Percentiles rank a stretch among this genome's conserved stretches.
Evolutionary conservation across 2,329 filamentous ascomycete species (phyloP).

Genomic region (Setomelanomma holmii): DNA sequence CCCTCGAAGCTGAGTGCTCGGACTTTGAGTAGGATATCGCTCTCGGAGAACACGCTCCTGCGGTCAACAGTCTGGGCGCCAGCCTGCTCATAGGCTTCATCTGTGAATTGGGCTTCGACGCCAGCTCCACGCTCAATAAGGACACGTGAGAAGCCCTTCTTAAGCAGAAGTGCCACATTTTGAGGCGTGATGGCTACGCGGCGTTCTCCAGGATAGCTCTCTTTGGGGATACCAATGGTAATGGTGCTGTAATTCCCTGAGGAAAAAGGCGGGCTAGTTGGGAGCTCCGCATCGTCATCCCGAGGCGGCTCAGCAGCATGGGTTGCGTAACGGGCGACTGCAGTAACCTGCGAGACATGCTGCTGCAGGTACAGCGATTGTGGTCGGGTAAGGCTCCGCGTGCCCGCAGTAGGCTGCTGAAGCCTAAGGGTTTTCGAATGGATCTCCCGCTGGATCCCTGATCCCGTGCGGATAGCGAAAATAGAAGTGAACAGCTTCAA

Average conservation of each 20-base stretch:
- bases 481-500: slow-evolving; percentile 26
- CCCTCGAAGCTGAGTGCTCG: slow-evolving; percentile 70
- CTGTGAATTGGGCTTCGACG: slow-evolving; percentile 75
- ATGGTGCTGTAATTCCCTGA: slow-evolving; percentile 71
- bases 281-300: slow-evolving; percentile 42
- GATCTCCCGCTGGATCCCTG: slow-evolving; percentile 27
- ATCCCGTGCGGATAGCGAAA: slow-evolving; percentile 24
- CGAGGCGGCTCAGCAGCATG: slow-evolving; percentile 38
- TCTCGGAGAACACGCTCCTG: slow-evolving; percentile 72
- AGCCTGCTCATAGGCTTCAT: slow-evolving; percentile 77
- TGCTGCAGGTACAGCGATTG: slow-evolving; percentile 40
- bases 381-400: slow-evolving; percentile 34
- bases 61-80: slow-evolving; percentile 79
- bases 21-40: slow-evolving; percentile 85
- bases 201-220: slow-evolving; percentile 79
- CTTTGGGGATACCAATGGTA: slow-evolving; percentile 79
- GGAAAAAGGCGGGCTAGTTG: slow-evolving; percentile 44
- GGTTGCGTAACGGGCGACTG: slow-evolving; percentile 41
- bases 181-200: slow-evolving; percentile 85
- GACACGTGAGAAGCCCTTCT: slow-evolving; percentile 82
- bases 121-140: slow-evolving; percentile 85
- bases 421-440: slow-evolving; percentile 17
- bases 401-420: slow-evolving; percentile 23
- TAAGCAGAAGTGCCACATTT: slow-evolving; percentile 81
- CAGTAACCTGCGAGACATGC: slow-evolving; percentile 32